Evolutionary conservation across 2,329 filamentous ascomycete species (phyloP), one percentile per base, ranked within the genome.

Genomic region (Juglanconis sp.): DNA sequence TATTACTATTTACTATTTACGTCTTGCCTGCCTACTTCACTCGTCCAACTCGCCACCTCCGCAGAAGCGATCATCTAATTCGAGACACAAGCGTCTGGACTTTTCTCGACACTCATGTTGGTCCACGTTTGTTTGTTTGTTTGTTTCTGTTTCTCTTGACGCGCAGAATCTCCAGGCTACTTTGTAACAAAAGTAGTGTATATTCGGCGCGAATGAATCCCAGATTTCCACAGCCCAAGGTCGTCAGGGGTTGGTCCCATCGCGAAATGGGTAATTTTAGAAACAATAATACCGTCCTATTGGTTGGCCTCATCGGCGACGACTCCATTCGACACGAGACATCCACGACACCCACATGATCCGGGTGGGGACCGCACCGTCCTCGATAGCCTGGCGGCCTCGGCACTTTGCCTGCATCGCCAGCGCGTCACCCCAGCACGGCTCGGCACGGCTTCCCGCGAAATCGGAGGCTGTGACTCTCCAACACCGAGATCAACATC

Each of bases 181-280:
- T 24, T 2, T 24, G 24, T 2, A 24, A 24, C 24, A 24, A 24
- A 24, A 24, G 24, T 24, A 24, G 24, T 24, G 24, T 24, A 24
- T 24, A 24, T 24, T 24, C 24, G 24, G 24, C 24, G 24, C 24
- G 24, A 24, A 15, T 34, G 13, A 44, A 34, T 42, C 51, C 8
- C 36, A 31, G 38, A 53, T 34, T n/a, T 10, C 36, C 24, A 24
- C 24, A 24, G 24, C 24, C 24, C 24, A 24, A 24, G 24, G 24
- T 24, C 24, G 24, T 24, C 24, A 24, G 24, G 34, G 10, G 11
- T 36, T 32, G 24, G 11, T 34, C 35, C 35, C 11, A 17, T 36
- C 49, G 17, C 50, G n/a, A 17, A 53, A 38, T 53, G 35, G 51
- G 51, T 53, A 53, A 53, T 53, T 53, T 31, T 53, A 53, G 51